Evolutionary conservation across 768 basidiomycete species (phyloP).

Genomic region (Phylloporus arenicola): DNA sequence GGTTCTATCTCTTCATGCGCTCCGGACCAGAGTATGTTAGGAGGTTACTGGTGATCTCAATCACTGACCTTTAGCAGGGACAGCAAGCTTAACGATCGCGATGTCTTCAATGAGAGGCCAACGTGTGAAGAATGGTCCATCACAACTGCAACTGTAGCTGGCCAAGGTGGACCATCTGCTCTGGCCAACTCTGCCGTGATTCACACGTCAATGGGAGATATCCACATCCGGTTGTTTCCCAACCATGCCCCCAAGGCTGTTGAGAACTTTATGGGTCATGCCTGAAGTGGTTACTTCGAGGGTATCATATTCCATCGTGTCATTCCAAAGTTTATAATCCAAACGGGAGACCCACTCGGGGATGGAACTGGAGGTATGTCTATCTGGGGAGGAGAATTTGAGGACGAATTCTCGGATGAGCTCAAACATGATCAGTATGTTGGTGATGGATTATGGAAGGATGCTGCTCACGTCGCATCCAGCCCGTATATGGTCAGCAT

Average conservation of each 20-base stretch:
- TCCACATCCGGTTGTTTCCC: conserved; percentile 85
- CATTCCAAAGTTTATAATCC: conserved; percentile 98
- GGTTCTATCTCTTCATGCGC: conserved; percentile 94
- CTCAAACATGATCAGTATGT: conserved; percentile 83
- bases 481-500: conserved; percentile 95
- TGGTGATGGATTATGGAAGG: background rate
- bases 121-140: conserved; percentile 93
- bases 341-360: conserved; percentile 92
- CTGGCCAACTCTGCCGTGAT: conserved; percentile 80
- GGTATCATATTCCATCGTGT: conserved; percentile 94
- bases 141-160: conserved; percentile 52
- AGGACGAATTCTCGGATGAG: conserved; percentile 89
- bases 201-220: conserved; percentile 94
- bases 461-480: conserved; percentile 4
- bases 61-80: conserved; percentile 45
- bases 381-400: conserved; percentile 87
- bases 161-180: conserved; percentile 56
- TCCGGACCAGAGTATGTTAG: conserved; percentile 80
- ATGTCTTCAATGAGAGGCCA: conserved; percentile 97
- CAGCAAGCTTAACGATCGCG: conserved; percentile 81
- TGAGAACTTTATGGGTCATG: conserved; percentile 95
- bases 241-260: conserved; percentile 91
- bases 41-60: background rate
- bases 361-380: conserved; percentile 90
- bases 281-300: conserved; percentile 87